Base-by-base conservation (phyloP, 2,329 filamentous ascomycete genomes). In the Phialophora chinensis region DNA sequence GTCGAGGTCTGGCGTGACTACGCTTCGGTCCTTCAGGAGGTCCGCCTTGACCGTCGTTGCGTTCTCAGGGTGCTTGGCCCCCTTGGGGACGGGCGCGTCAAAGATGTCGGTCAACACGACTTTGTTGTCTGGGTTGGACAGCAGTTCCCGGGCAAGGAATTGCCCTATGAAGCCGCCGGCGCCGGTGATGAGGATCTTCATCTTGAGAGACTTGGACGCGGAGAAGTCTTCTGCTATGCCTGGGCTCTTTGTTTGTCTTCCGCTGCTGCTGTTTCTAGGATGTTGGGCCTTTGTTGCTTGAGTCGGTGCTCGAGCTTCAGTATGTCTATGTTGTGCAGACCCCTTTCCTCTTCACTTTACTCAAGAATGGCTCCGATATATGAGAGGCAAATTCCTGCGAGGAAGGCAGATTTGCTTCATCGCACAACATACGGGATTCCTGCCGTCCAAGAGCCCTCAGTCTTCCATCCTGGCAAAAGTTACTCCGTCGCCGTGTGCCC, bases 161-260 rank as follows among this genome's bases (percentile, higher is more conserved):
- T 89, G 87, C 73, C 87, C 87, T 65, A 90, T 85, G 74, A 90
- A 89, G 66, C 88, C 88, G 53, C 85, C 85, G 7, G 83, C 87
- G 4, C 88, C 87, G 10, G 87, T 90, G 72, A 90, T 87, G 74
- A 89, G 83, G 49, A 90, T 82, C 66, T 82, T 77, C 79, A 81
- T 81, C 14, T n/a, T 27, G 44, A 49, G 44, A 60, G 23, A 10
- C 4, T 31, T 10, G 49, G 25, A 17, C 3, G 49, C n/a, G 49
- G 8, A 17, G 8, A 27, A 25, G 1, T 8, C 14, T n/a, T 8
- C 47, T 27, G 20, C 20, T 50, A 0, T 1, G 7, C 47, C 25
- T 50, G 3, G 20, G 20, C 23, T 27, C 10, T 12, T 29, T 14
- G 10, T 52, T 27, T 20, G 3, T 29, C 1, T 20, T 27, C 17